Evolutionary conservation across 345 rosid species (phyloP).

Genomic region (Eucalyptus sp.): DNA sequence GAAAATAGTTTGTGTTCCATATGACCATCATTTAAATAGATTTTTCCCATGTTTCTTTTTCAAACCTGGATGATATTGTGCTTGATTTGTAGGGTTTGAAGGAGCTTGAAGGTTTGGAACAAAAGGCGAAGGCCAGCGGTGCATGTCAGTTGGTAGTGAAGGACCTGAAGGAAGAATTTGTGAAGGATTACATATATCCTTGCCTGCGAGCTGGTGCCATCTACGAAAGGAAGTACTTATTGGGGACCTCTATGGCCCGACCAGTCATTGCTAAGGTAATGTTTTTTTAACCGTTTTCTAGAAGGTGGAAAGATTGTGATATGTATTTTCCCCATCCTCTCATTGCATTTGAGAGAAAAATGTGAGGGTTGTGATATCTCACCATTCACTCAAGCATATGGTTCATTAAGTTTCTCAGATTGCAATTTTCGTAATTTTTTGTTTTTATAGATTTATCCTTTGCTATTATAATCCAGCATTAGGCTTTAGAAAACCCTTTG

Average conservation of each 20-base stretch:
- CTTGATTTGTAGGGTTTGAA: conserved; percentile 46
- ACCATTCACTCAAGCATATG: neutral
- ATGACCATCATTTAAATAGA: neutral
- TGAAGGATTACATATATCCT: conserved; percentile 74
- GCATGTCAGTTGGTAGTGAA: conserved; percentile 89
- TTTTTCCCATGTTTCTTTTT: neutral
- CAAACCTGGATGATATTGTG: neutral
- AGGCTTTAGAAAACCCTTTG: neutral
- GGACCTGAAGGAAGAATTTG: conserved; percentile 91
- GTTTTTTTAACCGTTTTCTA: neutral
- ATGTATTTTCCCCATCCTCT: neutral
- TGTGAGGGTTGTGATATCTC: neutral
- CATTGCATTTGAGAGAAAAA: neutral
- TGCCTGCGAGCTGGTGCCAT: conserved; percentile 94
- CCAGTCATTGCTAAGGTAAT: conserved; percentile 92
- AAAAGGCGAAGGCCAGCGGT: conserved; percentile 92
- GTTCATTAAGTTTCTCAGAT: neutral
- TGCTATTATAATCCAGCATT: neutral
- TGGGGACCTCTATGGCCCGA: conserved; percentile 98
- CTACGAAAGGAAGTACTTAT: conserved; percentile 81
- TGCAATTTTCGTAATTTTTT: neutral
- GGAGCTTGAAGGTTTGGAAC: conserved; percentile 92
- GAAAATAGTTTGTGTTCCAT: neutral
- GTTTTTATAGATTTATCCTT: neutral
- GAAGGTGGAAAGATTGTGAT: neutral